Evolutionary conservation across 768 basidiomycete genomes (phyloP), one percentile per base, ranked within the genome.

Genomic region (Termitomyces sp.): DNA sequence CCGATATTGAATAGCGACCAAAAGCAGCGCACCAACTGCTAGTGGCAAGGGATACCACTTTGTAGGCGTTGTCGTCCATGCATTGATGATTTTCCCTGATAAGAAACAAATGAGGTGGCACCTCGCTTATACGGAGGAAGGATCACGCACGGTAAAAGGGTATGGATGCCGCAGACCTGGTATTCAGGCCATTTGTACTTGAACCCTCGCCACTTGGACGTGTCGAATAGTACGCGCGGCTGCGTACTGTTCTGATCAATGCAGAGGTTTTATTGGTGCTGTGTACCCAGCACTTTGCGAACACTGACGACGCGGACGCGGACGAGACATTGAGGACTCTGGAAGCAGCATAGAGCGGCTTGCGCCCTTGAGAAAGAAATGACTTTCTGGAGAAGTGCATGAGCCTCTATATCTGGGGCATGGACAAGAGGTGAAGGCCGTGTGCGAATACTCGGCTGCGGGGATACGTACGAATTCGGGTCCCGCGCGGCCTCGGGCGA

Each of bases 41-140:
- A 96, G 73, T 16, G 94, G 94, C 46, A 98, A 81, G 10, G 95
- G 95, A 64, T 95, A 96, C 95, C 95, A 98, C 72, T 86, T 91
- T 36, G 90, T 94, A 0, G 93, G 92, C 0, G 95, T 94, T 66
- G 86, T 77, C 6, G 80, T 86, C 92, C 92, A 94, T 28, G 92
- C 90, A 59, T 81, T 79, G 30, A 88, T 76, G 7, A 95, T 71
- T 68, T 79, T 83, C 44, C 81, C 89, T 87, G 69, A 4, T 26
- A 26, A 43, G 45, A 61, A 38, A 48, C n/a, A 14, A 54, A 47
- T 51, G 8, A 53, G 54, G 16, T 35, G 33, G 14, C 58, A 40
- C 24, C 58, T 48, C 57, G 67, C 49, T 35, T n/a, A 42, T 22
- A 6, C 26, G 35, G 28, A 44, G 24, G 42, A 18, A 33, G 14